phyloP scores from a whole-genome alignment of 768 basidiomycete genomes.

The Russula brevipes region DNA sequence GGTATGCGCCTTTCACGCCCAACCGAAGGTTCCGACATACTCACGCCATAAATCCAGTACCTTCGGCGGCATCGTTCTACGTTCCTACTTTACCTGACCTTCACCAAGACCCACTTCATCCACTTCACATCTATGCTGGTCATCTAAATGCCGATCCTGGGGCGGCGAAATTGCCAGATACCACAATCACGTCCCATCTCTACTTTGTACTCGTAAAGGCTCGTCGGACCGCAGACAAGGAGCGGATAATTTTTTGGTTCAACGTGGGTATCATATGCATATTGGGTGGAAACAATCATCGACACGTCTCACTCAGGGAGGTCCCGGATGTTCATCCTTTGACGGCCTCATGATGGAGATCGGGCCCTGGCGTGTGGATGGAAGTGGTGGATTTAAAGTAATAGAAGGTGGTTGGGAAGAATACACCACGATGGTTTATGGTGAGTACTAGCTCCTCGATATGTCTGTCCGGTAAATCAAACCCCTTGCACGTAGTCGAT shows the following conservation, averaged over 20 bases:
- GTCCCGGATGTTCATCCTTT: constrained; percentile 95
- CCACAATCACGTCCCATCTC: constrained; percentile 69
- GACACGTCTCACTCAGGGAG: constrained; percentile 53
- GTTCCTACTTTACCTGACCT: constrained; percentile 72
- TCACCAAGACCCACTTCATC: constrained; percentile 61
- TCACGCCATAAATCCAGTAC: constrained; percentile 40
- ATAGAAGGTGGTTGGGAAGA: constrained; percentile 95
- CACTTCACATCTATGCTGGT: constrained; percentile 78
- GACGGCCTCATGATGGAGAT: constrained; percentile 98
- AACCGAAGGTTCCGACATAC: background rate
- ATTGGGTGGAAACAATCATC: background rate
- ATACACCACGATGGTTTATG: constrained; percentile 87
- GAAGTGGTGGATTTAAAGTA: constrained; percentile 62
- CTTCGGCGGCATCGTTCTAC: constrained; percentile 81
- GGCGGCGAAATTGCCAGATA: constrained; percentile 42
- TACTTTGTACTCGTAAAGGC: constrained; percentile 91
- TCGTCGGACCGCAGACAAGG: constrained; percentile 80
- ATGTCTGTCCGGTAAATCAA: constrained; percentile 1
- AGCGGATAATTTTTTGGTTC: constrained; percentile 93
- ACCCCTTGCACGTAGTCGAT: constrained; percentile 58
- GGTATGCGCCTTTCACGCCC: constrained; percentile 7
- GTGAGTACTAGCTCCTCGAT: constrained; percentile 44
- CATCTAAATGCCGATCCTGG: constrained; percentile 78
- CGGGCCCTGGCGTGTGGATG: constrained; percentile 85
- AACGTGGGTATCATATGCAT: constrained; percentile 57